A percentile compares a stretch with the other conserved stretches of the same genome.
Conservation (phyloP, 306 rosid species). For the Trichosanthes truncata region DNA sequence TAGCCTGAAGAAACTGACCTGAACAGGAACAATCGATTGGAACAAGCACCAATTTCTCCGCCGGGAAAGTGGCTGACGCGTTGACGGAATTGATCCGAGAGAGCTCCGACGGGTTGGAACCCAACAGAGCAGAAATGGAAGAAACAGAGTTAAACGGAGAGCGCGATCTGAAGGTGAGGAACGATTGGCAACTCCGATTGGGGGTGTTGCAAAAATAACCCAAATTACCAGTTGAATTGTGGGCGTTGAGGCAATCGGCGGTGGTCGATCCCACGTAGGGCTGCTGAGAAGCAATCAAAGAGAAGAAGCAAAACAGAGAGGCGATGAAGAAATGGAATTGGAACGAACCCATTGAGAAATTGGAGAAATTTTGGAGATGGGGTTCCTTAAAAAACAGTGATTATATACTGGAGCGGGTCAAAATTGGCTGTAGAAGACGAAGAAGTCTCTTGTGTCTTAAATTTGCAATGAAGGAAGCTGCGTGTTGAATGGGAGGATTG, state of each 20-base stretch:
- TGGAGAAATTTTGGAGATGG: neutral
- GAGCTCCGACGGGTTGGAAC: slow-evolving; percentile 46
- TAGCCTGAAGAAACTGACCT: slow-evolving; percentile 50
- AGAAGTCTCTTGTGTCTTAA: neutral
- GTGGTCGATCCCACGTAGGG: slow-evolving; percentile 53
- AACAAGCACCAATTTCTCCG: slow-evolving; percentile 50
- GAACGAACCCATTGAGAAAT: slow-evolving; percentile 28
- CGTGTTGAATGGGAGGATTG: neutral
- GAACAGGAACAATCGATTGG: slow-evolving; percentile 70
- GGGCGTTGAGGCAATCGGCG: slow-evolving; percentile 24
- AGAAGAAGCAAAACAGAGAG: slow-evolving; percentile 13
- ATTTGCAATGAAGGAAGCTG: neutral
- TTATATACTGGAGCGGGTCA: neutral
- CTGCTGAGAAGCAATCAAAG: slow-evolving; percentile 47
- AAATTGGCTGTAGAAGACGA: neutral
- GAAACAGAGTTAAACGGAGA: slow-evolving; percentile 51
- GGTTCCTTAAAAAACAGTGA: neutral
- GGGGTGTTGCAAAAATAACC: slow-evolving; percentile 66
- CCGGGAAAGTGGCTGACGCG: slow-evolving; percentile 27
- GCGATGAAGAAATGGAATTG: slow-evolving; percentile 11
- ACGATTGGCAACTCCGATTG: slow-evolving; percentile 54
- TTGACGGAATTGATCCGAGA: slow-evolving; percentile 45
- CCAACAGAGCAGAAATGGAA: slow-evolving; percentile 44
- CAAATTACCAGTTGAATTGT: slow-evolving; percentile 35
- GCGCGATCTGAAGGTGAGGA: slow-evolving; percentile 66